Conservation (phyloP, 129 eudicot species). For the Lactuca saligna region DNA sequence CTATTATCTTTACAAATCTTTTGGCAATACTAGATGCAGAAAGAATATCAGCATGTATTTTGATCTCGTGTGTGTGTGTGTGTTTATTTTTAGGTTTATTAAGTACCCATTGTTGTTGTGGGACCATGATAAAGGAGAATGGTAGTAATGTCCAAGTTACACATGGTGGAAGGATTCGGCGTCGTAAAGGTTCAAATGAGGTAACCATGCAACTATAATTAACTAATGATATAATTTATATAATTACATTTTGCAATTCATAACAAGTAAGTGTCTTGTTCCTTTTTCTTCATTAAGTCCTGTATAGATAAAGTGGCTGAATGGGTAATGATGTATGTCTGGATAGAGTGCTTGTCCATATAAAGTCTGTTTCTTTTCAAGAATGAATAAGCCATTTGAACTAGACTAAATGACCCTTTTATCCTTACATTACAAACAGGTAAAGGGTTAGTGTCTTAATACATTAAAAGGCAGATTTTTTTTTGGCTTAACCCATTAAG, state of each 20-base stretch:
- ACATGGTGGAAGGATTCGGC: slow-evolving; percentile 47
- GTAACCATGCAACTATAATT: slow-evolving; percentile 27
- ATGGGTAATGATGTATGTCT: neutral
- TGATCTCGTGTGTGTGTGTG: neutral
- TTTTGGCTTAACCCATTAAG: too few relatives aligned
- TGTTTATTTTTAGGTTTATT: slow-evolving; percentile 19
- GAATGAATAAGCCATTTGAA: too few relatives aligned
- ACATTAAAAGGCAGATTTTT: too few relatives aligned
- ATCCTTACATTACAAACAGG: too few relatives aligned
- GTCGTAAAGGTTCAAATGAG: slow-evolving; percentile 63
- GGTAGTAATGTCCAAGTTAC: slow-evolving; percentile 37
- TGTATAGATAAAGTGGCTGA: neutral
- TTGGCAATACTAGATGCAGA: slow-evolving; percentile 14
- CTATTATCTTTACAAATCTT: slow-evolving; percentile 2
- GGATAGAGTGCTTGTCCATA: too few relatives aligned
- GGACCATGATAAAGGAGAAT: slow-evolving; percentile 39
- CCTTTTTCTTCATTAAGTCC: too few relatives aligned
- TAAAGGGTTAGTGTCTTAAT: too few relatives aligned
- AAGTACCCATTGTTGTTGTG: slow-evolving; percentile 7
- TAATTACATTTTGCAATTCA: neutral
- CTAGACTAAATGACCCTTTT: too few relatives aligned
- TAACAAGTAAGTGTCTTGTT: too few relatives aligned
- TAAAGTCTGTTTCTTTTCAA: too few relatives aligned
- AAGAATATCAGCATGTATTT: neutral
- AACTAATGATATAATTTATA: neutral